These are phyloP conservation scores for Cercospora sp. DNA, from an alignment of 2,329 filamentous ascomycete genomes.

Conservation along the genomic window DNA sequence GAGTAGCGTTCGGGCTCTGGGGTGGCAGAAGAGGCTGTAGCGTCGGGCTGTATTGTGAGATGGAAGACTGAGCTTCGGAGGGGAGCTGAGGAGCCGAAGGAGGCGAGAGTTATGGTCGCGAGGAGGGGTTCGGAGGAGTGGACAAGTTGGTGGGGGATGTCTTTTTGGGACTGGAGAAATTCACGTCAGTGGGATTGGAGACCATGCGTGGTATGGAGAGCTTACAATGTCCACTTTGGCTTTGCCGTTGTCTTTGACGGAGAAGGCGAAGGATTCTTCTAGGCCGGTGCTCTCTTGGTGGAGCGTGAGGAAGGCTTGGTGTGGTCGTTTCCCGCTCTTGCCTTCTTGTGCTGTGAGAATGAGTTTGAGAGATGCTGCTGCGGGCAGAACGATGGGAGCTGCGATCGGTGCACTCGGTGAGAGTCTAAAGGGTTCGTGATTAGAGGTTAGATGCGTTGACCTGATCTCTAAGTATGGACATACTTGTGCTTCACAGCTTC, in stretches of 20 bases:
- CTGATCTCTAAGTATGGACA: constrained; percentile 1
- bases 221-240: constrained; percentile 80
- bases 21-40: constrained; percentile 60
- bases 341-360: constrained; percentile 77
- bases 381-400: constrained; percentile 52
- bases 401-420: constrained; percentile 42
- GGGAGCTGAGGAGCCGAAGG: constrained; percentile 73
- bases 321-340: constrained; percentile 76
- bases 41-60: constrained; percentile 65
- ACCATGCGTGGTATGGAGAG: constrained; percentile 20
- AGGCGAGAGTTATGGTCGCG: constrained; percentile 81
- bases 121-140: constrained; percentile 65
- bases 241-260: constrained; percentile 84
- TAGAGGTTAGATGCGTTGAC: background rate
- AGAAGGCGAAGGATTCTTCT: constrained; percentile 83
- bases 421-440: constrained; percentile 11
- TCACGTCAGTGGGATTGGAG: constrained; percentile 26
- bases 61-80: constrained; percentile 72
- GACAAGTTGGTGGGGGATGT: constrained; percentile 82
- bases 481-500: constrained; percentile 61
- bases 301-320: constrained; percentile 89
- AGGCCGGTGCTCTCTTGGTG: constrained; percentile 73
- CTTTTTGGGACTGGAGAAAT: constrained; percentile 72
- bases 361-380: constrained; percentile 75
- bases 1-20: constrained; percentile 78